phyloP scores from a whole-genome alignment of 192 early-diverging fungal species.

The Pilaira anomala region DNA sequence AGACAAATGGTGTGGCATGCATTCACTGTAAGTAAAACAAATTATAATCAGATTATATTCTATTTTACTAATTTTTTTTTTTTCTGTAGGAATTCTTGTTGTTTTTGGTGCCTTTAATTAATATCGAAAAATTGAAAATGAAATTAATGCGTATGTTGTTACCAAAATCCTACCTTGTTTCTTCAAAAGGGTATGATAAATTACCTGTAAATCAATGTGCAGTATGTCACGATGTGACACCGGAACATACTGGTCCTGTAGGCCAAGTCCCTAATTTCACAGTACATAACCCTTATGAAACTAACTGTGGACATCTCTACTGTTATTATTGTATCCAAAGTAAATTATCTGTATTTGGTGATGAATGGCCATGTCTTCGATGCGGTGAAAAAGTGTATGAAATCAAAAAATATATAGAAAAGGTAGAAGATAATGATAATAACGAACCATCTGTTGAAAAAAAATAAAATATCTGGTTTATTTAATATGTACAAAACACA shows the following conservation, averaged over 20 bases:
- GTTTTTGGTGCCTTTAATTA: slow-evolving; percentile 81
- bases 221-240: slow-evolving; percentile 67
- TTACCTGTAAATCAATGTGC: slow-evolving; percentile 72
- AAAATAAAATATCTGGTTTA: not conserved
- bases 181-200: slow-evolving; percentile 41
- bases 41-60: not conserved
- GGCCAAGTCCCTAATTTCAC: slow-evolving; percentile 32
- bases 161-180: slow-evolving; percentile 44
- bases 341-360: slow-evolving; percentile 67
- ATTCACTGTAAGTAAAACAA: slow-evolving; percentile 63
- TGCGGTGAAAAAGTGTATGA: slow-evolving; percentile 65
- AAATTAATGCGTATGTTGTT: slow-evolving; percentile 45
- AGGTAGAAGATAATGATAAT: slow-evolving; percentile 39
- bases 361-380: slow-evolving; percentile 72
- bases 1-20: slow-evolving; percentile 92
- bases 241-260: slow-evolving; percentile 25
- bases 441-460: not conserved
- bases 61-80: not conserved
- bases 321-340: slow-evolving; percentile 91
- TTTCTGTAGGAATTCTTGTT: slow-evolving; percentile 75
- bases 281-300: slow-evolving; percentile 70
- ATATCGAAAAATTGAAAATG: slow-evolving; percentile 55
- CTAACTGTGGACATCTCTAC: slow-evolving; percentile 82
- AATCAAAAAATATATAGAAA: slow-evolving; percentile 47
- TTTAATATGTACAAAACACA: not conserved